Evolutionary conservation across 441 rosid genomes (phyloP), one percentile per base, ranked within the genome.

Genomic region (Hypseocharis bilobata): DNA sequence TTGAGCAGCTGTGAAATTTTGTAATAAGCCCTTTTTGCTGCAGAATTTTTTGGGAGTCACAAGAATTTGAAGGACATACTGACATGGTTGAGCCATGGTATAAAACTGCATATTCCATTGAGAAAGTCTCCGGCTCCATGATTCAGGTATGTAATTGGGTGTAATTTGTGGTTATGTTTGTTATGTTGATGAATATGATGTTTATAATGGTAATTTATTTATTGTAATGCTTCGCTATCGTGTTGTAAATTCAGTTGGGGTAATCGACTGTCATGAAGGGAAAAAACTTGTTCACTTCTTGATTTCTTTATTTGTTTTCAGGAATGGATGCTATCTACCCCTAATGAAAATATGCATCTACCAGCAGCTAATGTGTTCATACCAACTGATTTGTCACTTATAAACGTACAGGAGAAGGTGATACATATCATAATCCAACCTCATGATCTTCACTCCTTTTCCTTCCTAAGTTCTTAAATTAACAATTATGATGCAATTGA

Each of bases 41-140:
- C 79, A 92, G 97, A 77, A 85, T 92, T 72, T 88, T 92, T 71
- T 92, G 98, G 96, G 84, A 81, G 66, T 92, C 98, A 11, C 81
- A 92, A 73, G 82, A 81, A 36, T 92, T 92, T 80, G 96, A 90
- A 81, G 96, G 88, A 32, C 62, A 77, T 42, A 86, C 95, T 32
- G 78, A 85, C 58, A 80, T 68, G 86, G 82, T 71, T 63, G 98
- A 92, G 80, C 98, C 97, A 60, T 92, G 96, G 94, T 92, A 88
- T 73, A 83, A 83, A 72, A 92, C 98, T 63, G 81, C 89, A 56
- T 88, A 86, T 77, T 82, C 85, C 49, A 34, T 86, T 51, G 94
- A 87, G 83, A 82, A 77, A 75, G 76, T 87, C 72, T 75, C 74
- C 0, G 51, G 76, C 70, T 63, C 71, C 55, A 64, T 67, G 59